Base-by-base conservation (phyloP, 1,139 yeast genomes). In the Blastobotrys buckinghamii region DNA sequence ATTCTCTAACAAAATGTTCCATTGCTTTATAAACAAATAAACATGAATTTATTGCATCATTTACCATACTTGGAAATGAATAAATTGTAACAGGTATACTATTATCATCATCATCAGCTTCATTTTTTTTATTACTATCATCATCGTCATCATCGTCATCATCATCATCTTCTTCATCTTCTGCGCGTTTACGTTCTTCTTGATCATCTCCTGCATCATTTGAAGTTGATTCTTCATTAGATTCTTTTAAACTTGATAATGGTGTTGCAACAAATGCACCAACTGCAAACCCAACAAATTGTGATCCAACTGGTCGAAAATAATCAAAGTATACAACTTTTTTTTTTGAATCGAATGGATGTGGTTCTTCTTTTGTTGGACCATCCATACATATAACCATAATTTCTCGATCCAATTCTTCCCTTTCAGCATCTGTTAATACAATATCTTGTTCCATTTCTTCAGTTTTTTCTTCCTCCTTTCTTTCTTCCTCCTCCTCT, bases 221-320 rank as follows among this genome's bases (percentile, higher is more conserved):
- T n/a, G 69, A 73, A 1, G 62, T 56, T n/a, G 63, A 61, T 42
- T 67, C 66, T 20, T 36, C 39, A 12, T 40, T 35, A 29, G 35
- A 12, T 16, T 42, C 45, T 42, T 26, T 20, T 52, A 75, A 56
- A 43, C 72, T 77, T 17, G 79, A 70, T 39, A 80, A 65, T 16
- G 78, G 77, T 37, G 76, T 74, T 53, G 72, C 74, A 35, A 81
- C 81, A 65, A 92, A 94, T 5, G 96, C 83, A 0, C 98, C 99
- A 1, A 88, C 77, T 0, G 96, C 90, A 83, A 96, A 92, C 0
- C 97, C 97, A n/a, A 94, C 75, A 65, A 90, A 97, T 57, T 90
- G 97, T 0, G 98, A 89, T 44, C 95, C 82, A 0, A 89, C 85
- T 0, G 98, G 96, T 49, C 84, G 85, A 61, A 82, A 83, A 22